Conservation (phyloP, 805 yeast species). For the Barnettozyma siamensis region DNA sequence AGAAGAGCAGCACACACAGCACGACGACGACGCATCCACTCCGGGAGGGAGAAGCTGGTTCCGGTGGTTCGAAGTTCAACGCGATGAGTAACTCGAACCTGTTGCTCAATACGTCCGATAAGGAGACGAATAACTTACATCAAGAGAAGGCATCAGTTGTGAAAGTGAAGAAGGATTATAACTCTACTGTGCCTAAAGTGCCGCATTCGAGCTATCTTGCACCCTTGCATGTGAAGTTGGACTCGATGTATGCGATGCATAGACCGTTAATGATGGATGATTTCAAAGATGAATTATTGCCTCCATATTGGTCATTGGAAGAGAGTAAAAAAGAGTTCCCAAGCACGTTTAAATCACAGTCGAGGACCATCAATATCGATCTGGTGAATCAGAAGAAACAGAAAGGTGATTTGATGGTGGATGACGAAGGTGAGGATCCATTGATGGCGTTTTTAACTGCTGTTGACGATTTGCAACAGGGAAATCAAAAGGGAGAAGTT, state of each 20-base stretch:
- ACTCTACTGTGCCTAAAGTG: constrained; percentile 12
- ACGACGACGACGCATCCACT: no score
- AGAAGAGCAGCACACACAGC: background rate
- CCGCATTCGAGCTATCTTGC: constrained; percentile 15
- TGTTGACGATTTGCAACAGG: no score
- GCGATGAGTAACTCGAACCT: constrained; percentile 8
- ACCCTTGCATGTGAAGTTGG: constrained; percentile 16
- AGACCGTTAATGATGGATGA: constrained; percentile 21
- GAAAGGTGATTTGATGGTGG: no score
- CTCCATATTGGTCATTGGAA: constrained; percentile 10
- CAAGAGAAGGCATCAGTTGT: background rate
- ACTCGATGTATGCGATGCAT: constrained; percentile 19
- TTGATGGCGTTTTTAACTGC: no score
- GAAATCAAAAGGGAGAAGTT: no score
- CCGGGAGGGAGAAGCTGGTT: no score
- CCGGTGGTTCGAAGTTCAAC: no score
- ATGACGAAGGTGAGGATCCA: no score
- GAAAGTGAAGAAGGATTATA: constrained; percentile 16
- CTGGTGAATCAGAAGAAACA: background rate
- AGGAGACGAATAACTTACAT: no score
- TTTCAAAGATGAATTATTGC: constrained; percentile 26
- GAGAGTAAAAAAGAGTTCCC: background rate
- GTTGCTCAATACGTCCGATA: background rate
- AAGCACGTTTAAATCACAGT: background rate
- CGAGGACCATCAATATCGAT: no score